These are phyloP conservation scores for Graphium sp. DNA, from an alignment of 2,329 filamentous ascomycete species.

Conservation along the genomic window DNA sequence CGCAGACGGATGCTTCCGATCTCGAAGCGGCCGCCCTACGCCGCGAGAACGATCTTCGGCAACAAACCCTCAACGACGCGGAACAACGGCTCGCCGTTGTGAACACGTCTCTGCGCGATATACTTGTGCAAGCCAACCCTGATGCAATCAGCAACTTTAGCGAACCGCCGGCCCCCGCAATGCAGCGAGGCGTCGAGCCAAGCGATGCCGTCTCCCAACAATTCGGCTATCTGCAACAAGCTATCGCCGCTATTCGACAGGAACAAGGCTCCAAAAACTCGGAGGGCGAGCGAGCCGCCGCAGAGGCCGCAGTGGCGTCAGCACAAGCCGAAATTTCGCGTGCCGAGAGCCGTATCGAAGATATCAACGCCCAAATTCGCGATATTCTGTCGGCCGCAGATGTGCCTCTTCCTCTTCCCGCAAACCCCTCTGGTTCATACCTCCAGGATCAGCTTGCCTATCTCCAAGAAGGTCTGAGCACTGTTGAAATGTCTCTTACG, in stretches of 20 bases:
- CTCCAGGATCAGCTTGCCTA: constrained; percentile 53
- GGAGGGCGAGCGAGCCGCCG: too few species aligned
- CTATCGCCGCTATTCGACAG: constrained; percentile 40
- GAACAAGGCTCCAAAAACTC: too few species aligned
- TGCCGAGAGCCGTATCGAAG: constrained; percentile 36
- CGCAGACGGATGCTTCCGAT: constrained; percentile 15
- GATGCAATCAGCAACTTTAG: constrained; percentile 28
- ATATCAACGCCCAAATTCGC: constrained; percentile 48
- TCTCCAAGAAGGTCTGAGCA: constrained; percentile 42
- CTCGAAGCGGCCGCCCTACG: constrained; percentile 19
- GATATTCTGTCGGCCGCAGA: constrained; percentile 33
- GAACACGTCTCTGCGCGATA: constrained; percentile 48
- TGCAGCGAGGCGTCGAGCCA: constrained; percentile 16
- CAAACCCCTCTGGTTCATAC: constrained; percentile 35
- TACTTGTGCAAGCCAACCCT: constrained; percentile 49
- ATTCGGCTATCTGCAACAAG: constrained; percentile 54
- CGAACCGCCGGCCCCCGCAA: constrained; percentile 19
- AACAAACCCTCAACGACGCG: constrained; percentile 39
- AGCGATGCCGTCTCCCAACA: constrained; percentile 35
- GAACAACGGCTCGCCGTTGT: constrained; percentile 51
- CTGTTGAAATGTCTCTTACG: constrained; percentile 25
- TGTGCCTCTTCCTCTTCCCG: constrained; percentile 36
- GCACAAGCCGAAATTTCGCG: constrained; percentile 13
- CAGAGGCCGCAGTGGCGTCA: constrained; percentile 1
- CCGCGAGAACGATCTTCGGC: constrained; percentile 17